Conservation (phyloP, 352 stramenopile species). For the Phytophthora tentaculata region DNA sequence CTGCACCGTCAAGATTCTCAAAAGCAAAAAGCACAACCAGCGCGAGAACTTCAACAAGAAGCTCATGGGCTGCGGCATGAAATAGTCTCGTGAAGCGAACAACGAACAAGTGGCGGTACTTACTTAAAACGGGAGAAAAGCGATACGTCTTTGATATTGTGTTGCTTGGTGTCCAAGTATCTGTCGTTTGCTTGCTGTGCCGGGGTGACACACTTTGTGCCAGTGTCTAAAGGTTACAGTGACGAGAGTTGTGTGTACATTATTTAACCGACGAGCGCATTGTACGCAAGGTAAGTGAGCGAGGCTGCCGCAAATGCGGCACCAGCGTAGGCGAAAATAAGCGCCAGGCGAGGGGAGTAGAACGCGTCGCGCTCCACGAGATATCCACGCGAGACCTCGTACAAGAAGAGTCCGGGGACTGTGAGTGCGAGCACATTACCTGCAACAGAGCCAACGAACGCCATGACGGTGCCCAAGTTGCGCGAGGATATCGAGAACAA, state of each 20-base stretch:
- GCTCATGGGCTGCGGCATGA: constrained; percentile 72
- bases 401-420: constrained; percentile 77
- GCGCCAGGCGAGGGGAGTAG: constrained; percentile 61
- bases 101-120: constrained; percentile 29
- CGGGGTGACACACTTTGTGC: background rate
- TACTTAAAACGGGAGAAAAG: constrained; percentile 39
- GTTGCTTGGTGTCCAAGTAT: constrained; percentile 10
- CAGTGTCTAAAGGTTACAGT: constrained; percentile 28
- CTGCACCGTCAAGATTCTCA: constrained; percentile 78
- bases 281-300: constrained; percentile 75
- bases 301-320: constrained; percentile 65
- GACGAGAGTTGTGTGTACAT: background rate
- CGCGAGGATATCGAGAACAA: constrained; percentile 64
- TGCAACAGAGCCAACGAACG: constrained; percentile 74
- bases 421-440: constrained; percentile 79
- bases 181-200: background rate
- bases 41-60: constrained; percentile 82
- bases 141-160: constrained; percentile 46
- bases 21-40: constrained; percentile 76
- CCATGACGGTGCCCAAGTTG: constrained; percentile 78
- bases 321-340: constrained; percentile 56
- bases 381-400: constrained; percentile 68
- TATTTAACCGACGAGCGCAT: constrained; percentile 45
- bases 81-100: constrained; percentile 50
- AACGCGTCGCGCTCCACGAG: constrained; percentile 55